Conservation (phyloP, 2,329 filamentous ascomycete species). For the Exophiala sp. region DNA sequence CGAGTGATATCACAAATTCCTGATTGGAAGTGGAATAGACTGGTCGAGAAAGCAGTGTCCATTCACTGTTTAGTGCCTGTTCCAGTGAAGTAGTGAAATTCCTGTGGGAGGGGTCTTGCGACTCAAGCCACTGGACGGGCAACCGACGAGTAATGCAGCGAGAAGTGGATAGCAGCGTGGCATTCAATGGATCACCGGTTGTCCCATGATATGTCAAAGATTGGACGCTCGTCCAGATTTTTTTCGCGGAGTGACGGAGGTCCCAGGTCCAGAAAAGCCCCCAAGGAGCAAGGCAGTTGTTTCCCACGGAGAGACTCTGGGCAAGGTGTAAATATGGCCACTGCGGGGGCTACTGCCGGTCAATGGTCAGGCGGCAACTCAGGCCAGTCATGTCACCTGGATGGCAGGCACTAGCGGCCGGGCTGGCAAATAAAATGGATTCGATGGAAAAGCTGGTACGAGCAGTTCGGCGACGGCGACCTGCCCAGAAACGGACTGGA, state of each 20-base stretch:
- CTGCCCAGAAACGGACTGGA: background rate
- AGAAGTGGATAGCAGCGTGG: constrained; percentile 2
- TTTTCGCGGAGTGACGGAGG: constrained; percentile 3
- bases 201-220: background rate
- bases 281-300: background rate
- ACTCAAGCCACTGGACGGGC: background rate
- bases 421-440: background rate
- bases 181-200: background rate
- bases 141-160: background rate
- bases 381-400: background rate
- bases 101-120: background rate
- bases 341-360: background rate
- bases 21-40: background rate
- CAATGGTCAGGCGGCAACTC: background rate
- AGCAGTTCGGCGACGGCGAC: background rate
- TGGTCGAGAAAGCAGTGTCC: background rate
- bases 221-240: background rate
- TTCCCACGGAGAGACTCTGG: background rate
- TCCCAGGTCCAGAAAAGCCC: background rate
- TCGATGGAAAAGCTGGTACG: background rate
- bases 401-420: background rate
- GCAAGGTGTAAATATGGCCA: background rate
- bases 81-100: background rate
- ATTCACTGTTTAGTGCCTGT: background rate
- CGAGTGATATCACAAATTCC: constrained; percentile 5